Evolutionary conservation across 768 basidiomycete genomes (phyloP), one percentile per base, ranked within the genome.

Genomic region (Macrolepiota dolichaula): DNA sequence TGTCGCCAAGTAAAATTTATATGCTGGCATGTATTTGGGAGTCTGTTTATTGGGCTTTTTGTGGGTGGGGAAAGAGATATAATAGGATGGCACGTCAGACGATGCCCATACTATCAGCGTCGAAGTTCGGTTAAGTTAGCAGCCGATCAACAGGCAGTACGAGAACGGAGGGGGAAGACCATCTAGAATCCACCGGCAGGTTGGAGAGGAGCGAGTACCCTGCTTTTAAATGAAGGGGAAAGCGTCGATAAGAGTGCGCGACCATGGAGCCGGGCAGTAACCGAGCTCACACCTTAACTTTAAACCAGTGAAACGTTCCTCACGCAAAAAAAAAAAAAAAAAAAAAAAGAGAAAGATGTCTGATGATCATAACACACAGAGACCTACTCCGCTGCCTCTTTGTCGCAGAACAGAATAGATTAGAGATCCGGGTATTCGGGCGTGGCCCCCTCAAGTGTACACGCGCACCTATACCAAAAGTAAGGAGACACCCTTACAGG

Each of bases 131-230:
- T 12, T 19, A 47, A 11, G n/a, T 27, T 47, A 35, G 19, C 22
- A 36, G 46, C 55, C 55, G 55, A 57, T 57, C 55, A 49, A 11
- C 46, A 42, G 55, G 51, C 47, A 35, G 51, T n/a, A n/a, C n/a
- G n/a, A 51, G 35, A 7, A 32, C 29, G 29, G 7, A 7, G 29
- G 29, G 35, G n/a, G 35, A 51, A 37, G 7, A 58, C 27, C 42
- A 3, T 13, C 37, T 51, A 38, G 46, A 24, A 25, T 29, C 29
- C 56, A 12, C 25, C 57, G 24, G 35, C 29, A 51, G 19, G 49
- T 11, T 17, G 15, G 4, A 24, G n/a, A n/a, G n/a, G n/a, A n/a
- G n/a, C n/a, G n/a, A 35, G 1, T 11, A 2, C 22, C 37, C 37
- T 35, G 24, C 2, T 27, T 27, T n/a, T 9, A 27, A 25, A 55